Conservation (phyloP, 305 asterid genomes). For the Fraxinus angustifolia region DNA sequence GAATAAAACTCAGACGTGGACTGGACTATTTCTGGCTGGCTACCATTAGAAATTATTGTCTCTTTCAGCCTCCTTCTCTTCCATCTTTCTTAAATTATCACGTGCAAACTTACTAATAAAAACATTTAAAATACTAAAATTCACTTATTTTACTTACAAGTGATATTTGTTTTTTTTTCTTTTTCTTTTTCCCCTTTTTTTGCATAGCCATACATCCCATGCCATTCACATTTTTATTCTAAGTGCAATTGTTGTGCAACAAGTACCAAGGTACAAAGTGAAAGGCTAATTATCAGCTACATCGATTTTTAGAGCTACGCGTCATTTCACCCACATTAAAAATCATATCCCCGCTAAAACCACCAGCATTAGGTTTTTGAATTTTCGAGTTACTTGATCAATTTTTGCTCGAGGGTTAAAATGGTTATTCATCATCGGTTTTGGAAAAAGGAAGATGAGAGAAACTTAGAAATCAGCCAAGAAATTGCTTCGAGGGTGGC, state of each 20-base stretch:
- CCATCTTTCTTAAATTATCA: too few relatives aligned
- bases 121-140: not conserved
- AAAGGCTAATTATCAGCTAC: not conserved
- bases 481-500: too few relatives aligned
- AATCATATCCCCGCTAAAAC: not conserved
- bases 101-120: not conserved
- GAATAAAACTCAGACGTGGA: not conserved
- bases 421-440: not conserved
- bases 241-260: not conserved
- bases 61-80: not conserved
- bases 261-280: not conserved
- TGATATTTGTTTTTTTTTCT: too few relatives aligned
- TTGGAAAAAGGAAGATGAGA: too few relatives aligned
- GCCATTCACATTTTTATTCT: too few relatives aligned
- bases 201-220: too few relatives aligned
- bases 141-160: not conserved
- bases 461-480: too few relatives aligned
- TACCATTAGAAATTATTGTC: too few relatives aligned
- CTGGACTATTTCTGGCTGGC: not conserved
- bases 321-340: not conserved
- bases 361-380: not conserved
- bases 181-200: too few relatives aligned
- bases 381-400: not conserved
- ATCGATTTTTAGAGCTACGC: not conserved
- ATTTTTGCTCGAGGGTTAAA: not conserved